Conservation (phyloP, 1,284 basidiomycete genomes). For the Puccinia horiana region DNA sequence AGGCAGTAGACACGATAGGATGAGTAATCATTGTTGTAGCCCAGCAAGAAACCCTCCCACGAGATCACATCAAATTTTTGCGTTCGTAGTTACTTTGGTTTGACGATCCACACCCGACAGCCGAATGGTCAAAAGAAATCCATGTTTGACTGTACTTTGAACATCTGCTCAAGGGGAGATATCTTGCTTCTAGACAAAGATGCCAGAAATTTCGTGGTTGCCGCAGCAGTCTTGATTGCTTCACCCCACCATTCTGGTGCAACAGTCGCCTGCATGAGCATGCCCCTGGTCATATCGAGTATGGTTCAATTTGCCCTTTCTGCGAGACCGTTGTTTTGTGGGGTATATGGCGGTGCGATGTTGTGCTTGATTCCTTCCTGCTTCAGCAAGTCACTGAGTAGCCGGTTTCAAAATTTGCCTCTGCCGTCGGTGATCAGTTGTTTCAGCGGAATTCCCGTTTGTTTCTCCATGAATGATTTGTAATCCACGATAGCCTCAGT, state of each 20-base stretch:
- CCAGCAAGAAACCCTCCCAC: neutral
- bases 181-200: neutral
- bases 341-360: neutral
- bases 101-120: neutral
- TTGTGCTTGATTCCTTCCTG: neutral
- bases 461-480: neutral
- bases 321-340: conserved; percentile 7
- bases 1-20: neutral
- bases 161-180: neutral
- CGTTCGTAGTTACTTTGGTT: neutral
- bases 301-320: conserved; percentile 9
- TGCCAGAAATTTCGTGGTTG: neutral
- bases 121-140: neutral
- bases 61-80: neutral
- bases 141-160: neutral
- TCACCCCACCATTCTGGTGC: conserved; percentile 15
- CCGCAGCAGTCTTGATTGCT: neutral
- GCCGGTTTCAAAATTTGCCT: neutral
- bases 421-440: neutral
- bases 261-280: neutral
- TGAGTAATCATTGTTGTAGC: neutral
- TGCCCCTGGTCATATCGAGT: neutral
- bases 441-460: neutral
- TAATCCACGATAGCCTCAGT: neutral
- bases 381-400: neutral